These are phyloP conservation scores for Chlamydomonas sp. DNA, from an alignment of 139 green algal genomes.

Conservation along the genomic window DNA sequence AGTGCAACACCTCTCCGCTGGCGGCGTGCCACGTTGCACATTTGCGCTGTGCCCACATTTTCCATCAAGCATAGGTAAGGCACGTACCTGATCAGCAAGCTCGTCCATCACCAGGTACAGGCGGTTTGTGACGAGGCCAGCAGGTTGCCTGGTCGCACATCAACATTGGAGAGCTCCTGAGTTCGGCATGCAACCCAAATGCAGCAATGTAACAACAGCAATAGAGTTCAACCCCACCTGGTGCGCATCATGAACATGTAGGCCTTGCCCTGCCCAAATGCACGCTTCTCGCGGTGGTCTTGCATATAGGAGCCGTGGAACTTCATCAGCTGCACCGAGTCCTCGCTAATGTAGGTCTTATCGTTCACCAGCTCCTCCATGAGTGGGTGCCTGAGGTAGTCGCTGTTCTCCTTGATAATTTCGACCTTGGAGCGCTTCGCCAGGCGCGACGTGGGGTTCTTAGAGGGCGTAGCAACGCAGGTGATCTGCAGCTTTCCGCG, in stretches of 20 bases:
- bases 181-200: no score
- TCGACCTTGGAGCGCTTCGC: slow-evolving; percentile 94
- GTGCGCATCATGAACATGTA: slow-evolving; percentile 99
- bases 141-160: slow-evolving; percentile 69
- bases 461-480: slow-evolving; percentile 78
- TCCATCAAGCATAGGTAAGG: background rate
- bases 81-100: slow-evolving; percentile 90
- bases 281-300: slow-evolving; percentile 96
- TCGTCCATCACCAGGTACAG: slow-evolving; percentile 99
- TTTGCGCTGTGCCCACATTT: no score
- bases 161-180: no score
- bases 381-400: slow-evolving; percentile 97
- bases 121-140: slow-evolving; percentile 90
- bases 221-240: no score
- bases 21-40: no score
- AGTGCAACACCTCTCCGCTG: no score
- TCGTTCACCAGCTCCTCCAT: slow-evolving; percentile 94
- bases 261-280: slow-evolving; percentile 91
- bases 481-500: slow-evolving; percentile 28
- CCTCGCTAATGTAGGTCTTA: slow-evolving; percentile 87
- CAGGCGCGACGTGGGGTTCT: slow-evolving; percentile 73
- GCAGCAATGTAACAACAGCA: no score
- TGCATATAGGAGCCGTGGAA: slow-evolving; percentile 99
- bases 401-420: slow-evolving; percentile 96
- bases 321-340: slow-evolving; percentile 98